Conservation (phyloP, 2,329 filamentous ascomycete genomes). For the Venturia carpophila region DNA sequence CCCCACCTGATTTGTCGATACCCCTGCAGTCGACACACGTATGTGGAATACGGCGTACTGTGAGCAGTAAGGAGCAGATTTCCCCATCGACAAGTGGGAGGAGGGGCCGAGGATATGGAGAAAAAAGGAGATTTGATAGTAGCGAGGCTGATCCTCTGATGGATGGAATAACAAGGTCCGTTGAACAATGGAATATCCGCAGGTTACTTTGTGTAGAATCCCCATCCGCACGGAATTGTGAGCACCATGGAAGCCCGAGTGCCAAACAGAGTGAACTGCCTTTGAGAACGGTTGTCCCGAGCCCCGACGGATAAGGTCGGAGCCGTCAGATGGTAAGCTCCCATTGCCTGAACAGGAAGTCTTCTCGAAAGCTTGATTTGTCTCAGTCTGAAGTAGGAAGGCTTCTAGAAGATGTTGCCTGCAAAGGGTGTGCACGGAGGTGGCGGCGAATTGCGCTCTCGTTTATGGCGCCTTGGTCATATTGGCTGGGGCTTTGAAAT, state of each 20-base stretch:
- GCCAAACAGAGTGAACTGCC: constrained; percentile 9
- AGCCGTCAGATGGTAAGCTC: background rate
- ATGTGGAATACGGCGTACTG: background rate
- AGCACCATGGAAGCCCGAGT: background rate
- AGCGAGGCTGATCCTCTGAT: constrained; percentile 7
- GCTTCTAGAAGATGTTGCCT: constrained; percentile 8
- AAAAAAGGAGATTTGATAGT: background rate
- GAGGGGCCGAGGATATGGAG: background rate
- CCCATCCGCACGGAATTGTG: background rate
- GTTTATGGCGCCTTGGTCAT: constrained; percentile 8
- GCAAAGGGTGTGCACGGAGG: constrained; percentile 2
- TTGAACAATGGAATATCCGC: background rate
- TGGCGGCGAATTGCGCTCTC: background rate
- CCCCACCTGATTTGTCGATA: background rate
- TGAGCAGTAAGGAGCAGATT: background rate
- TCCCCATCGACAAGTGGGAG: background rate
- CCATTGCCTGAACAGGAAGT: constrained; percentile 5
- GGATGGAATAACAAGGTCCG: background rate
- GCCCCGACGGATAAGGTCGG: background rate
- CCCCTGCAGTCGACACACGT: background rate
- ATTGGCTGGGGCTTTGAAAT: constrained; percentile 5
- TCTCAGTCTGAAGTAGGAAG: constrained; percentile 5
- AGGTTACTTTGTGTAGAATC: background rate
- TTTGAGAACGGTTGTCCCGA: constrained; percentile 7
- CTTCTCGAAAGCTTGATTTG: constrained; percentile 1